Base-by-base conservation (phyloP, 2,329 filamentous ascomycete species). In the Sarocladiaceae sp. region DNA sequence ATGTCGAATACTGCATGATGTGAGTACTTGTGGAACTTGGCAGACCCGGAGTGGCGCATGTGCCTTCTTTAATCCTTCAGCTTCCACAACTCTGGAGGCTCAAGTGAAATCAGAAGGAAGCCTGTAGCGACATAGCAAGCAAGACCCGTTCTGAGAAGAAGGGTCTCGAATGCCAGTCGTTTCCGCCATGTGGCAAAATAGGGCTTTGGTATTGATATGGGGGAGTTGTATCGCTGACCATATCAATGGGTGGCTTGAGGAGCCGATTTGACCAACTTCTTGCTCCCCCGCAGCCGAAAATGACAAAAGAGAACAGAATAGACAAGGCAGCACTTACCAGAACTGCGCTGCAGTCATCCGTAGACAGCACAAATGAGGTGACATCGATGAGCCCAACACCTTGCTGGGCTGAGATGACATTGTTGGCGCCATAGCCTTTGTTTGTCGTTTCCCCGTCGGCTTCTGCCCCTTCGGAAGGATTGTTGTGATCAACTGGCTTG, bases 381-480 rank as follows among this genome's bases (percentile, higher is more conserved):
- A 91, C 73, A 64, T 96, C 91, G 50, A 97, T 86, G 57, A 97
- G 86, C 0, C 90, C 90, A 25, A 86, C 76, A 1, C 84, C 80
- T 7, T 75, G 53, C 31, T 79, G 78, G 1, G 90, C 87, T 17
- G 78, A 71, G 52, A 97, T 85, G 56, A 77, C 80, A 59, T 85
- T 91, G 40, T 84, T 85, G 26, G 91, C 89, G n/a, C 90, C 88
- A 64, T 96, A 97, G 1, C 89, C 92, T 62, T 90, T 87, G 11
- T 76, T 71, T 29, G 79, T 78, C 70, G 20, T 78, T 61, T 26
- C 74, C 64, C 37, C 74, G 69, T 22, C 18, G 22, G 26, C 17
- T 26, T 31, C 22, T 3, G 46, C 46, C 11, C 18, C 42, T 18
- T 49, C 17, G 6, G 53, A 51, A 1, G 23, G 33, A 28, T 66